A percentile compares a stretch with the other conserved stretches of the same genome.
Evolutionary conservation across 768 basidiomycete species (phyloP).

Genomic region (Clavulina sp.): DNA sequence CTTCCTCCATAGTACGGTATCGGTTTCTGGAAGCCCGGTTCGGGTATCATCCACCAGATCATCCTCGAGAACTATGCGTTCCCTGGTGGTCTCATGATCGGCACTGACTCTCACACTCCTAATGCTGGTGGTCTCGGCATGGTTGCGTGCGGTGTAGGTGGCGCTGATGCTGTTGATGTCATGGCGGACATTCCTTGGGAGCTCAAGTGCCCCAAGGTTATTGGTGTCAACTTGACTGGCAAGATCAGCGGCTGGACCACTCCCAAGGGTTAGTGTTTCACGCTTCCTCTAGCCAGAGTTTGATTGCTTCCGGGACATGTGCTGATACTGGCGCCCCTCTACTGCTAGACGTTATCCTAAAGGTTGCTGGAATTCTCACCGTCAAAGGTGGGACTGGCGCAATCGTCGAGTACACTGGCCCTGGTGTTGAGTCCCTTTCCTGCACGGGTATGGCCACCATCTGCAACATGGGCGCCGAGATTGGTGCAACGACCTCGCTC

Average conservation of each 20-base stretch:
- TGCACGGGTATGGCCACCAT: constrained; percentile 99
- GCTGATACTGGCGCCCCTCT: constrained; percentile 8
- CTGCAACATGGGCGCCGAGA: constrained; percentile 99
- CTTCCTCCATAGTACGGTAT: constrained; percentile 60
- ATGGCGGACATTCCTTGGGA: constrained; percentile 99
- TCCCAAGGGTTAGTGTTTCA: constrained; percentile 68
- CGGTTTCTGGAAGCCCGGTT: constrained; percentile 98
- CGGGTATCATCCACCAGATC: constrained; percentile 98
- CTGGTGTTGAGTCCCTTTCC: constrained; percentile 90
- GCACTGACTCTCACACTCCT: constrained; percentile 97
- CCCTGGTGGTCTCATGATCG: constrained; percentile 98
- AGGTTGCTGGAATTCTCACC: constrained; percentile 95
- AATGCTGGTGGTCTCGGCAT: constrained; percentile 99
- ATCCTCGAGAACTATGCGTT: constrained; percentile 99
- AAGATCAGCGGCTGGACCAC: constrained; percentile 95
- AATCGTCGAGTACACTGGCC: constrained; percentile 91
- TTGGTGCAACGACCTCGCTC: constrained; percentile 94
- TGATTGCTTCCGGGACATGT: neutral
- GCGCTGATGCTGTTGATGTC: constrained; percentile 97
- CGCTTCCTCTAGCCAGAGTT: neutral
- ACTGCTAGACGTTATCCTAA: constrained; percentile 78
- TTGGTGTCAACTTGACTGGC: constrained; percentile 91
- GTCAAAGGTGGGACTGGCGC: constrained; percentile 99
- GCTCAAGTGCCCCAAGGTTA: constrained; percentile 97
- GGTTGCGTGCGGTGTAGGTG: constrained; percentile 98